phyloP scores from a whole-genome alignment of 441 rosid species.

The Brassica balearica region DNA sequence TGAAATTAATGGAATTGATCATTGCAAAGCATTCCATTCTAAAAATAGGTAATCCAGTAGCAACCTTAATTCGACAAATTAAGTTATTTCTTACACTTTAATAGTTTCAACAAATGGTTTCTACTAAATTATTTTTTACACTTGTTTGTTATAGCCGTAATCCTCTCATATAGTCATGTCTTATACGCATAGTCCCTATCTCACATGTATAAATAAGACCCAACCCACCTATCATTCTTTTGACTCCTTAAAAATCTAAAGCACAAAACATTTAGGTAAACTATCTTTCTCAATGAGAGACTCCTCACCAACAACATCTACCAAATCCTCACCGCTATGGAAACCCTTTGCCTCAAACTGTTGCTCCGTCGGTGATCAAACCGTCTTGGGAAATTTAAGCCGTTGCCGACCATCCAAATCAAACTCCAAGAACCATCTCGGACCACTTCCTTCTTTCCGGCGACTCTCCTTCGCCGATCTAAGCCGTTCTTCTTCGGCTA shows the following conservation, averaged over 20 bases:
- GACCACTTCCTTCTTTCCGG: conserved; percentile 68
- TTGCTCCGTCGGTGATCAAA: conserved; percentile 51
- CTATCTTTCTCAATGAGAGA: conserved; percentile 35
- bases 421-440: conserved; percentile 61
- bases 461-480: conserved; percentile 62
- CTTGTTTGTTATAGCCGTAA: not conserved
- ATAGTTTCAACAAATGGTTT: not conserved
- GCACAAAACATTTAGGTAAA: not conserved
- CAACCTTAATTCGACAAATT: no score
- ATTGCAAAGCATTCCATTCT: no score
- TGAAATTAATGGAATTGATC: no score
- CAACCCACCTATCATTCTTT: conserved; percentile 27
- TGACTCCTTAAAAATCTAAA: conserved; percentile 28
- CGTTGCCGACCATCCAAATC: no score
- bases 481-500: conserved; percentile 63
- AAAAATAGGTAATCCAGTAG: no score
- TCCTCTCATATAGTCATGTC: no score
- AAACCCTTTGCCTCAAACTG: conserved; percentile 77
- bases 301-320: conserved; percentile 47
- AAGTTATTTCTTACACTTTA: no score
- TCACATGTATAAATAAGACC: conserved; percentile 32
- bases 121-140: not conserved
- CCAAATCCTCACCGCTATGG: conserved; percentile 66
- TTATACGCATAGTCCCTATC: not conserved
- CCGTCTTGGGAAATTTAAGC: no score